Evolutionary conservation across 1,284 basidiomycete genomes (phyloP).

Genomic region (Moesziomyces antarcticus): DNA sequence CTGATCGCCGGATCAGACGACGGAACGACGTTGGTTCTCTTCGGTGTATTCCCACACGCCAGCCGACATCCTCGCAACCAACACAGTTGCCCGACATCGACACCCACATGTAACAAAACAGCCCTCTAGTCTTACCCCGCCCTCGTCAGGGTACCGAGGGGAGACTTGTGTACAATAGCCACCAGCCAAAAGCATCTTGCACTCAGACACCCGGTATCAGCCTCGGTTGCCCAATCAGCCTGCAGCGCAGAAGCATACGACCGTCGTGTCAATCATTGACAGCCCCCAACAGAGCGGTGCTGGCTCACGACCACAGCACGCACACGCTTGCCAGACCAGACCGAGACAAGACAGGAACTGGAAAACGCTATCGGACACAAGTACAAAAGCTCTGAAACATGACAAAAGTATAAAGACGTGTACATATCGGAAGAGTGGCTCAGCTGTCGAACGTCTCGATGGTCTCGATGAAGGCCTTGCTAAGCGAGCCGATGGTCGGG

Average conservation of each 20-base stretch:
- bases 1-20: too few relatives aligned
- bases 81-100: too few relatives aligned
- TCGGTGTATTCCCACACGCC: too few relatives aligned
- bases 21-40: too few relatives aligned
- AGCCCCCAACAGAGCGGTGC: too few relatives aligned
- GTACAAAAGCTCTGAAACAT: conserved; percentile 1
- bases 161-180: conserved; percentile 22
- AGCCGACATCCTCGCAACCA: too few relatives aligned
- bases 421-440: not conserved
- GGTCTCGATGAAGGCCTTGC: conserved; percentile 50
- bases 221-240: not conserved
- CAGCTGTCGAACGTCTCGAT: conserved; percentile 50
- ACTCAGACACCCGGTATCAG: not conserved
- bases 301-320: too few relatives aligned
- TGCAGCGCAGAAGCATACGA: too few relatives aligned
- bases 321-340: too few relatives aligned
- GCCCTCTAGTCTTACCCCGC: conserved; percentile 1
- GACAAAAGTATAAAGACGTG: not conserved
- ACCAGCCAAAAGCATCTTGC: conserved; percentile 1
- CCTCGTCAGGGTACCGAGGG: not conserved
- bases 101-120: conserved; percentile 9
- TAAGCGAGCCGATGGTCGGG: conserved; percentile 44
- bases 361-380: conserved; percentile 11
- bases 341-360: not conserved
- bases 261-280: too few relatives aligned